A percentile compares a stretch with the other conserved stretches of the same genome.
phyloP scores from a whole-genome alignment of 257 asterid genomes.

The Solanum peruvianum region DNA sequence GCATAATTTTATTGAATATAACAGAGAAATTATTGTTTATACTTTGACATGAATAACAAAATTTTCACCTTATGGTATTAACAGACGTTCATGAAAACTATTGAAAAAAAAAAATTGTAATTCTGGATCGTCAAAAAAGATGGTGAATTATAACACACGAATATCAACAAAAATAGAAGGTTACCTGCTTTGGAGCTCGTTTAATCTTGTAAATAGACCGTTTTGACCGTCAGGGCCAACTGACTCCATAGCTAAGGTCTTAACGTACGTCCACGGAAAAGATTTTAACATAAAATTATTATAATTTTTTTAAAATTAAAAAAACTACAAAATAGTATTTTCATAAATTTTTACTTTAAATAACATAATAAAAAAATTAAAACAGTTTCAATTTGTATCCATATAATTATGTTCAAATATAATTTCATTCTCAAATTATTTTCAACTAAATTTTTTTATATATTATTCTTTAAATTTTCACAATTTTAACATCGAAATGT shows the following conservation, averaged over 20 bases:
- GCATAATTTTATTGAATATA: not conserved
- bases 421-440: not conserved
- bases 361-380: not conserved
- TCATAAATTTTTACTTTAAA: not conserved
- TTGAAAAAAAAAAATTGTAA: fast-evolving
- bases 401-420: not conserved
- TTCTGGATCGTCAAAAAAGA: too few species aligned
- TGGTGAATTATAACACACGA: too few species aligned
- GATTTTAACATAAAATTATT: not conserved
- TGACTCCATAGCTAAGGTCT: too few species aligned
- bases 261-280: too few species aligned
- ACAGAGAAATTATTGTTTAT: not conserved
- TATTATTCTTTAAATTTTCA: not conserved
- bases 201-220: too few species aligned
- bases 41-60: not conserved
- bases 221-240: too few species aligned
- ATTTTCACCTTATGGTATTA: not conserved
- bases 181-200: too few species aligned
- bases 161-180: fast-evolving
- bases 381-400: not conserved
- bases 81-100: too few species aligned
- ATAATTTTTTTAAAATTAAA: not conserved
- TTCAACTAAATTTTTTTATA: not conserved
- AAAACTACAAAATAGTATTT: not conserved
- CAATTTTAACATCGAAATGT: not conserved